Base-by-base conservation (phyloP, 495 filamentous ascomycete species). In the Penicillium canariense region DNA sequence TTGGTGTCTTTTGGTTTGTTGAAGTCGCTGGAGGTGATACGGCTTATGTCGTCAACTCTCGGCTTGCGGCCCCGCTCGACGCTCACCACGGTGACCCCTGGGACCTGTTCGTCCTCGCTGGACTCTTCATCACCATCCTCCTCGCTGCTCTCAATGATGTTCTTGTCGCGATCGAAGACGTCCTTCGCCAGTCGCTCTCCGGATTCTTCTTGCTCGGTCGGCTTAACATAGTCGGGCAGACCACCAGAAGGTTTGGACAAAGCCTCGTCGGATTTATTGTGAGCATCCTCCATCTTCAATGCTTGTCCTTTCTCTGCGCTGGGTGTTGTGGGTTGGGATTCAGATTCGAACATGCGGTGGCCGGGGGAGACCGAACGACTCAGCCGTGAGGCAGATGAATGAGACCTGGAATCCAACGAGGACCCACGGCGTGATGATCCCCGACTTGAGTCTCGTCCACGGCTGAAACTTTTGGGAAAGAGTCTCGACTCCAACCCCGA, bases 181-280 rank as follows among this genome's bases (percentile, higher is more conserved):
- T 93, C 89, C 65, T 90, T 93, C 50, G 84, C 78, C 52, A 96
- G 67, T 40, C 90, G 81, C 48, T 81, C 81, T 30, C 77, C 81
- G 62, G 60, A 65, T 49, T 63, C 71, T 58, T 63, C 71, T 46
- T 55, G 70, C 5, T 53, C 56, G 34, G 48, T 52, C 1, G 62
- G 67, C 54, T 62, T 77, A 54, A 64, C 67, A 59, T 86, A 71
- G 26, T 72, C 72, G 7, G 81, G 74, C 10, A 89, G 67, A 23
- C 62, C 77, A 8, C 83, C 83, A 17, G 78, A 72, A 5, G 79
- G 81, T 20, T 76, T 77, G 0, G 78, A 70, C 47, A 89, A 66
- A 31, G 77, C 79, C 26, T 82, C 85, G 63, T 89, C 86, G 0
- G 87, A 89, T n/a, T 82, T 74, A 31, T 81, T 76, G 62, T 86